These are phyloP conservation scores for Biscogniauxia mediterranea DNA, from an alignment of 2,329 filamentous ascomycete genomes.

Conservation along the genomic window DNA sequence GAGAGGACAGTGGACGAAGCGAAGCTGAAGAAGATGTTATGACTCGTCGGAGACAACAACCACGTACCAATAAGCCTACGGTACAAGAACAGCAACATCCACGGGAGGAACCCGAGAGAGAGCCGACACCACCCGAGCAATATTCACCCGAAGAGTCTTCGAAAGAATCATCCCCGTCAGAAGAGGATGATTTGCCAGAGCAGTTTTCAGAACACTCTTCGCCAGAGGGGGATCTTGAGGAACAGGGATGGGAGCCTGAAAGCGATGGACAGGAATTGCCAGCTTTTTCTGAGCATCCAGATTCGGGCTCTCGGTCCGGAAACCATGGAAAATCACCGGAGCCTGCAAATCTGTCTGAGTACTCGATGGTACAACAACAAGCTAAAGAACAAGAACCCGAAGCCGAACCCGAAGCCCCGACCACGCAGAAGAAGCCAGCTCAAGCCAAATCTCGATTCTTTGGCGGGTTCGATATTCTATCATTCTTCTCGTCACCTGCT, in stretches of 20 bases:
- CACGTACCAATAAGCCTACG: background rate
- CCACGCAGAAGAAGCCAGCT: slow-evolving; percentile 22
- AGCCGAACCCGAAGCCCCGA: slow-evolving; percentile 5
- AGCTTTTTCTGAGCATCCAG: background rate
- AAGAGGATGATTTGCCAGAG: background rate
- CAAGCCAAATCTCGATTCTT: slow-evolving; percentile 27
- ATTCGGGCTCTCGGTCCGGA: background rate
- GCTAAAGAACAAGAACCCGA: slow-evolving; percentile 9
- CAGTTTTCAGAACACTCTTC: background rate
- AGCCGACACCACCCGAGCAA: background rate
- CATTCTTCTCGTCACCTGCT: slow-evolving; percentile 59
- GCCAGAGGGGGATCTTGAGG: background rate
- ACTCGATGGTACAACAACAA: slow-evolving; percentile 42
- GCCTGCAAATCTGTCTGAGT: slow-evolving; percentile 37
- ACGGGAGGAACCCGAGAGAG: slow-evolving; percentile 19
- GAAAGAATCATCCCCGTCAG: background rate
- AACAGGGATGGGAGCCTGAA: background rate
- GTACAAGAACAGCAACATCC: slow-evolving; percentile 5
- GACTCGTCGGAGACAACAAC: slow-evolving; percentile 9
- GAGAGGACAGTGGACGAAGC: slow-evolving; percentile 24
- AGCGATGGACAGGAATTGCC: background rate
- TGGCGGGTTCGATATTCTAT: slow-evolving; percentile 46
- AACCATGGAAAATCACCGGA: background rate
- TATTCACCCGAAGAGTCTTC: background rate
- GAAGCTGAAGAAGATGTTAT: slow-evolving; percentile 21